Evolutionary conservation across 192 early-diverging fungal species (phyloP).

Genomic region (Ramicandelaber brevisporus): DNA sequence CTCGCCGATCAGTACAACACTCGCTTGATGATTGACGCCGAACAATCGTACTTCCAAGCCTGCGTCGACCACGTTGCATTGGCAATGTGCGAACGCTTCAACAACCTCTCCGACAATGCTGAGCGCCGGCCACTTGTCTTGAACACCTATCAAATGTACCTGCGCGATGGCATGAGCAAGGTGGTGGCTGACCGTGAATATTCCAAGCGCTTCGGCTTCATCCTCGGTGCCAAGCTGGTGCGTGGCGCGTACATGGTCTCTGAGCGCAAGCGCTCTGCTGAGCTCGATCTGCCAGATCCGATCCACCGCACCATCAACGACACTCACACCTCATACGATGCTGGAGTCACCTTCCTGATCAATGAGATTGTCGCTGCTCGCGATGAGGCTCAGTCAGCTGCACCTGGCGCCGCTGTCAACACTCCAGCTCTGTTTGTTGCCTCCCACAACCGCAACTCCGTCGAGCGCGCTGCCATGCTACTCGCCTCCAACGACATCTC

Average conservation of each 20-base stretch:
- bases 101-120: conserved; percentile 11
- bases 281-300: conserved; percentile 44
- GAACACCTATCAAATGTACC: conserved; percentile 96
- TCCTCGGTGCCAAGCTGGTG: conserved; percentile 69
- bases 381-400: conserved; percentile 4
- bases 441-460: conserved; percentile 67
- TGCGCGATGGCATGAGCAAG: conserved; percentile 29
- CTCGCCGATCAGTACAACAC: conserved; percentile 35
- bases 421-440: conserved; percentile 55
- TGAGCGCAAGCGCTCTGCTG: conserved; percentile 39
- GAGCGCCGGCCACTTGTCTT: conserved; percentile 43
- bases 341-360: conserved; percentile 43
- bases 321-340: conserved; percentile 67
- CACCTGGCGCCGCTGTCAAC: conserved; percentile 2
- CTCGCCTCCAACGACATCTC: conserved; percentile 32
- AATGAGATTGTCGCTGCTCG: conserved; percentile 19
- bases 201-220: conserved; percentile 40
- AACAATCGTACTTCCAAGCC: conserved; percentile 80
- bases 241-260: conserved; percentile 65
- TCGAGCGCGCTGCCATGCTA: conserved; percentile 25
- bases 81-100: conserved; percentile 40
- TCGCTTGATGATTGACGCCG: conserved; percentile 73
- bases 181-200: conserved; percentile 36
- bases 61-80: conserved; percentile 69
- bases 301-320: conserved; percentile 51